Base-by-base conservation (phyloP, 176 grass and related monocot species). In the Oryza officinalis region DNA sequence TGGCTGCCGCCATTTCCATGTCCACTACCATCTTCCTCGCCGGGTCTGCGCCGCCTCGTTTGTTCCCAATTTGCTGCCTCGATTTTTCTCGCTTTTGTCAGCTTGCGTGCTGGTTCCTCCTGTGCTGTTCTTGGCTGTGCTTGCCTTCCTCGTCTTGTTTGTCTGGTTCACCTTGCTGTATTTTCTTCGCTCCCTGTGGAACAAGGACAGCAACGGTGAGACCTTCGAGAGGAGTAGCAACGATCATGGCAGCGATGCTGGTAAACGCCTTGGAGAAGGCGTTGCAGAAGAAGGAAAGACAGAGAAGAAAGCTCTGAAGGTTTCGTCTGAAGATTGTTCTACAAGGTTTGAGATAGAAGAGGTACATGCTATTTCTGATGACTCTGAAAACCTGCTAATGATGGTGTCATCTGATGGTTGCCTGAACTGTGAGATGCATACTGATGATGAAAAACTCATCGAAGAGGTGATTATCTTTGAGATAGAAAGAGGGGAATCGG, bases 91-190 rank as follows among this genome's bases (percentile, higher is more conserved):
- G 18, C 75, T 67, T 26, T 7, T 69, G 81, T 27, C 52, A 57
- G 52, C 70, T 63, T 75, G 18, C 10, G 46, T 89, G 63, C 30
- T 89, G 69, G 25, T 64, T 73, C 81, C 66, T 50, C 63, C 71
- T 14, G 70, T 30, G 37, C 47, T 89, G 26, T 89, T 50, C 81
- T 50, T 89, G 27, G 63, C 38, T 8, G 37, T 80, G 47, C 12
- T 85, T 40, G 63, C 63, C 28, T 85, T 85, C 13, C 38, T 85
- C 35, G 76, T 68, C 17, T 85, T 28, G 10, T 85, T 89, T 35
- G 49, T 79, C 38, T 89, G 82, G 63, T 80, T 85, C 76, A 89
- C 87, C 70, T 35, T 89, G 37, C 49, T 80, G 63, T 80, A 89
- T 23, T 69, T 85, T 13, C 28, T 75, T 20, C 67, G 37, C 3